phyloP scores from a whole-genome alignment of 164 flowering plant genomes.

The Stephania japonica region DNA sequence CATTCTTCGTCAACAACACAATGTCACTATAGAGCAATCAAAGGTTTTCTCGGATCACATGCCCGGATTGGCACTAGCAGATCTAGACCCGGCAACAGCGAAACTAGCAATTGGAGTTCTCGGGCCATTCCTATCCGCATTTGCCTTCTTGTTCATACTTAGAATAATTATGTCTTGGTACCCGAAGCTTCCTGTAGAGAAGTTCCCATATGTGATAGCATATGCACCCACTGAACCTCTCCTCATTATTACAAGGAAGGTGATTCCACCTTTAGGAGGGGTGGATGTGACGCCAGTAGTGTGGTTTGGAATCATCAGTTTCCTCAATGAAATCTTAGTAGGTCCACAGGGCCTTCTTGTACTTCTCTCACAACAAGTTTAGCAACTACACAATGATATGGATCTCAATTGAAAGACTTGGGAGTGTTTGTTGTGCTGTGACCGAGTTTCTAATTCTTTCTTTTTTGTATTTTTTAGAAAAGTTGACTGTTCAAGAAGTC shows the following conservation, averaged over 20 bases:
- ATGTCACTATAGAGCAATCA: constrained; percentile 6
- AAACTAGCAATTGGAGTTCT: constrained; percentile 60
- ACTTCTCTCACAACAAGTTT: constrained; percentile 70
- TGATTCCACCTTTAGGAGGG: constrained; percentile 93
- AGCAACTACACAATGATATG: background rate
- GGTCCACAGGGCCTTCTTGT: constrained; percentile 96
- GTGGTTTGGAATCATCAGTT: constrained; percentile 85
- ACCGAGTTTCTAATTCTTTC: background rate
- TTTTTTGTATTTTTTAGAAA: too few species aligned
- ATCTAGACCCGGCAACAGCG: constrained; percentile 79
- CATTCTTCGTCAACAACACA: background rate
- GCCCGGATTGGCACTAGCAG: constrained; percentile 37
- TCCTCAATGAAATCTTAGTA: constrained; percentile 73
- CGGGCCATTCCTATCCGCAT: constrained; percentile 80
- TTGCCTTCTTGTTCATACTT: constrained; percentile 64
- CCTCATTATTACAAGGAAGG: constrained; percentile 61
- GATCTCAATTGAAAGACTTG: background rate
- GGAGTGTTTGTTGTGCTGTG: background rate
- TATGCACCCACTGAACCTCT: constrained; percentile 96
- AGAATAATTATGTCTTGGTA: constrained; percentile 99
- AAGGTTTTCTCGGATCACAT: constrained; percentile 12
- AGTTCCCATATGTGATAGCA: constrained; percentile 84
- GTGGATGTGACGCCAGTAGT: constrained; percentile 98
- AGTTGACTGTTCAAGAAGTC: too few species aligned
- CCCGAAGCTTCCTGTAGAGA: constrained; percentile 89